phyloP scores from a whole-genome alignment of 352 stramenopile species.

The Globisporangium okanoganense region DNA sequence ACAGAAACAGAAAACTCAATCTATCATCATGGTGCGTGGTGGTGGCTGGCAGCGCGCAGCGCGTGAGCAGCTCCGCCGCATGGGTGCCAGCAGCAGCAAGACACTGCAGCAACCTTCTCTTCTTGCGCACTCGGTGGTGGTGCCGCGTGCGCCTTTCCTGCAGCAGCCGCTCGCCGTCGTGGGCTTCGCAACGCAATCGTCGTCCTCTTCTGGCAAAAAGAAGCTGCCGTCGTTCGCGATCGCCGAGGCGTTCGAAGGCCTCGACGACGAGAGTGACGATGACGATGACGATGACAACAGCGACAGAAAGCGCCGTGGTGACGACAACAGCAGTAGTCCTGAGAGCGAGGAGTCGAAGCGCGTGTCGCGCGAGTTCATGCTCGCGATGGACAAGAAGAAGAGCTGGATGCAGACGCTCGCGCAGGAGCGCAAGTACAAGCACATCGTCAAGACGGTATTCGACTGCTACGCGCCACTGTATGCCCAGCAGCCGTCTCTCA shows the following conservation, averaged over 20 bases:
- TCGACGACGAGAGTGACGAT: constrained; percentile 36
- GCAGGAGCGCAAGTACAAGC: constrained; percentile 26
- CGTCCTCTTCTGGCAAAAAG: not conserved
- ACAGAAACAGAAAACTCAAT: not conserved
- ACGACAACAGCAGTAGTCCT: not conserved
- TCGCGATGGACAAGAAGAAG: constrained; percentile 64
- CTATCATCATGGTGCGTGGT: not conserved
- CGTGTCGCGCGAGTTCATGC: constrained; percentile 39
- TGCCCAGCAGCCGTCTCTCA: constrained; percentile 19
- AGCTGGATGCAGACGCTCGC: constrained; percentile 54
- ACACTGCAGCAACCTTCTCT: not conserved
- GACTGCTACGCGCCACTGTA: constrained; percentile 72
- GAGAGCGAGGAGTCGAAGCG: constrained; percentile 24
- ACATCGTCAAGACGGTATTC: constrained; percentile 41
- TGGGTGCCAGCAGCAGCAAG: not conserved
- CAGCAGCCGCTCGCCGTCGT: not conserved
- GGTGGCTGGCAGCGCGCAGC: constrained; percentile 1
- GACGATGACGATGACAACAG: not conserved
- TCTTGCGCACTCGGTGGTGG: not conserved
- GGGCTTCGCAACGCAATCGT: constrained; percentile 1
- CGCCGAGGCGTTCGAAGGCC: constrained; percentile 47
- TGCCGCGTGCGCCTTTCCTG: not conserved
- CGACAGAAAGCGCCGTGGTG: not conserved
- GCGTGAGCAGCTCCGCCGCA: constrained; percentile 1
- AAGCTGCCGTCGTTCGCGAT: constrained; percentile 45